A percentile compares a stretch with the other conserved stretches of the same genome.
These are phyloP conservation scores for Venturia effusa DNA, from an alignment of 2,329 filamentous ascomycete species.

Conservation along the genomic window DNA sequence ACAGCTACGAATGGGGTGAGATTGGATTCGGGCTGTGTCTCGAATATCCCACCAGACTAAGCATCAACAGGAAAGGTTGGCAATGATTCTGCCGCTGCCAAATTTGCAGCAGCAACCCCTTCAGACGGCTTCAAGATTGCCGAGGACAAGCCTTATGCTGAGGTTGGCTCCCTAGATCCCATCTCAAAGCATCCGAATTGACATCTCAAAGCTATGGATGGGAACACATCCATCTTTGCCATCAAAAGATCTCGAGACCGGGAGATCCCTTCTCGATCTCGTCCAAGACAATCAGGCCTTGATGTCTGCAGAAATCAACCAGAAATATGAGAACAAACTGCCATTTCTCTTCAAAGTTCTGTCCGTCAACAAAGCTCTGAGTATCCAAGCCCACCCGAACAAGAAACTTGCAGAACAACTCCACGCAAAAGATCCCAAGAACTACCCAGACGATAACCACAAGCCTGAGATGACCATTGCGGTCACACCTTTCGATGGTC, in stretches of 20 bases:
- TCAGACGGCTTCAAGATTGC: conserved; percentile 65
- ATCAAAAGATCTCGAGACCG: conserved; percentile 76
- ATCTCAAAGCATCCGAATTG: conserved; percentile 12
- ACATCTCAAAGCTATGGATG: conserved; percentile 75
- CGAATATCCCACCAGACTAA: conserved; percentile 19
- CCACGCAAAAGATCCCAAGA: conserved; percentile 75
- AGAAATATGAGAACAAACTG: conserved; percentile 69
- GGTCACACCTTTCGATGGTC: conserved; percentile 87
- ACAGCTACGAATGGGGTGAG: conserved; percentile 93
- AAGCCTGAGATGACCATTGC: conserved; percentile 99
- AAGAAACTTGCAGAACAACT: conserved; percentile 87
- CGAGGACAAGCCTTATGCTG: conserved; percentile 84
- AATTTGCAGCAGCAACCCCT: conserved; percentile 77
- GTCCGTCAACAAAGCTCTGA: conserved; percentile 89
- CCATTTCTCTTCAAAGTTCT: conserved; percentile 98
- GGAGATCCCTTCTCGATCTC: conserved; percentile 76
- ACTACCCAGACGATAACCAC: conserved; percentile 97
- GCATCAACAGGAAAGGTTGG: conserved; percentile 64
- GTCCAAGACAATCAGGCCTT: conserved; percentile 79
- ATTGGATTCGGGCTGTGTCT: conserved; percentile 13
- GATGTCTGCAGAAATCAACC: conserved; percentile 60
- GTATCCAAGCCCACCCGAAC: conserved; percentile 94
- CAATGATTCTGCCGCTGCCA: conserved; percentile 74
- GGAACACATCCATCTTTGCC: conserved; percentile 94
- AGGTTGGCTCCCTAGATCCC: conserved; percentile 41